Conservation (phyloP, 345 rosid genomes). For the Euphorbia pulcherrima region DNA sequence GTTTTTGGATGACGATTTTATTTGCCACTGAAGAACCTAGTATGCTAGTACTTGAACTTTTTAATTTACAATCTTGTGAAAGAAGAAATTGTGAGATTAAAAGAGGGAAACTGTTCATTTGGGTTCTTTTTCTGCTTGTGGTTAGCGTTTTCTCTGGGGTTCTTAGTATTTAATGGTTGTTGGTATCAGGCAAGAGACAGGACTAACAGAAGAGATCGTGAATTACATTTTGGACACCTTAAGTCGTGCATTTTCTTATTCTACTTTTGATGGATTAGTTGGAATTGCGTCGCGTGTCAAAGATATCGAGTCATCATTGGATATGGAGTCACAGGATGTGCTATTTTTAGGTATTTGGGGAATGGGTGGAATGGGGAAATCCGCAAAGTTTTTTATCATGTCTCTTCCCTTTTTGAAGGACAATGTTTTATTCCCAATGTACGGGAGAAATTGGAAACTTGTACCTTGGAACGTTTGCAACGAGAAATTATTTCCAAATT, state of each 20-base stretch:
- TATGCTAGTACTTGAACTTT: neutral
- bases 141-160: neutral
- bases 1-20: no score
- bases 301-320: neutral
- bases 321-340: neutral
- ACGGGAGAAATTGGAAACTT: neutral
- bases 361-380: constrained; percentile 12
- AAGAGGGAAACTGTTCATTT: neutral
- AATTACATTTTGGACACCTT: neutral
- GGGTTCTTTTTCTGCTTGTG: neutral
- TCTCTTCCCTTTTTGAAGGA: neutral
- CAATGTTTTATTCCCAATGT: neutral
- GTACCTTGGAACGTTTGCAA: neutral
- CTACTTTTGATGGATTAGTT: neutral
- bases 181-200: constrained; percentile 1
- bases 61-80: no score
- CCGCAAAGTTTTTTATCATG: neutral
- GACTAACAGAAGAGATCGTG: neutral
- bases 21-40: neutral
- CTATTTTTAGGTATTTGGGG: constrained; percentile 5
- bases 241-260: neutral
- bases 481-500: neutral
- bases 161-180: neutral
- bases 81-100: no score
- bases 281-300: neutral